phyloP scores from a whole-genome alignment of 164 flowering plant genomes.

The Vitis amurensis region DNA sequence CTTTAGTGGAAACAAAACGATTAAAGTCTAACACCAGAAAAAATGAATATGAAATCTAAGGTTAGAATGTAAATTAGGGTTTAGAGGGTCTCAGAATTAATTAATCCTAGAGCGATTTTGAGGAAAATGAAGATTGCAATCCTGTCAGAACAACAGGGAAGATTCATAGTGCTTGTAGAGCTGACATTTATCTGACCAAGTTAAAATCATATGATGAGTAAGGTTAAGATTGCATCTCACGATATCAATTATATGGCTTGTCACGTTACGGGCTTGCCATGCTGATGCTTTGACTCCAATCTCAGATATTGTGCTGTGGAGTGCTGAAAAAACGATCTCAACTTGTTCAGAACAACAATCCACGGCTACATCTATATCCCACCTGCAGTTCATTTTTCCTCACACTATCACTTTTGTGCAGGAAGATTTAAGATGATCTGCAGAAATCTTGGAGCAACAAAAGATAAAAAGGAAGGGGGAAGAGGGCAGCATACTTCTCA shows the following conservation, averaged over 20 bases:
- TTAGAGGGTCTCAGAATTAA: too few relatives aligned
- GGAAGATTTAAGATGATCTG: not conserved
- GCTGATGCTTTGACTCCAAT: constrained; percentile 54
- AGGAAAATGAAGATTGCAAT: not conserved
- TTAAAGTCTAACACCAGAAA: not conserved
- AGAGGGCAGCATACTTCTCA: constrained; percentile 35
- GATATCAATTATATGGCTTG: constrained; percentile 48
- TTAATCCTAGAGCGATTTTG: too few relatives aligned
- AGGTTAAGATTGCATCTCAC: constrained; percentile 37
- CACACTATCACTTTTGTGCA: not conserved
- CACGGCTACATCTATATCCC: constrained; percentile 39
- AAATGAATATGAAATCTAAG: too few relatives aligned
- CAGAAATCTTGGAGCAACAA: not conserved
- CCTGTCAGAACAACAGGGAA: not conserved
- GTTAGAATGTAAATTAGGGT: too few relatives aligned
- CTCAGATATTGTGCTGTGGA: constrained; percentile 55
- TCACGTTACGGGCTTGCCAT: constrained; percentile 57
- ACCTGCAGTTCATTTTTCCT: constrained; percentile 33
- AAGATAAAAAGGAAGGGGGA: not conserved
- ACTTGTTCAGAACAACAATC: constrained; percentile 59
- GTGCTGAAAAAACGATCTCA: constrained; percentile 58
- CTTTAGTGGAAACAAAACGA: not conserved
- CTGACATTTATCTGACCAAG: too few relatives aligned
- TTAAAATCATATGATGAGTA: not conserved
- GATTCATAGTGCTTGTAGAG: not conserved